Evolutionary conservation across 352 stramenopile genomes (phyloP).

Genomic region (Pythium phragmiticola): DNA sequence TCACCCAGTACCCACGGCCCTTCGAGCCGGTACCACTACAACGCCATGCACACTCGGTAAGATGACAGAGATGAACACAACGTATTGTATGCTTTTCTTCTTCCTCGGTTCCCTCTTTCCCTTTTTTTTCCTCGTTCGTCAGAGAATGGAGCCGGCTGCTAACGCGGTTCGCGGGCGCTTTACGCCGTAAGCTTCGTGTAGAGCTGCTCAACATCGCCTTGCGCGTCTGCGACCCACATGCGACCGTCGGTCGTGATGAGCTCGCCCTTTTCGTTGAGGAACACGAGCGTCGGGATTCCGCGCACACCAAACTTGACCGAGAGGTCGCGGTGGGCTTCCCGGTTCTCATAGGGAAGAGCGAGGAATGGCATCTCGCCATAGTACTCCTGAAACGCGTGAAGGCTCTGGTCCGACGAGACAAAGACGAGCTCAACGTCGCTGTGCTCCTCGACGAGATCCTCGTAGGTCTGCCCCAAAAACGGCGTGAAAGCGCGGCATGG

Average conservation of each 20-base stretch:
- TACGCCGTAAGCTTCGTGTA: conserved; percentile 32
- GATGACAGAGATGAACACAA: not conserved
- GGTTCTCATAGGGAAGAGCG: conserved; percentile 90
- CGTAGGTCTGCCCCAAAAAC: conserved; percentile 89
- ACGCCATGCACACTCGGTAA: no score
- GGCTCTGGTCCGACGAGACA: conserved; percentile 71
- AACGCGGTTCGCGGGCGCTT: no score
- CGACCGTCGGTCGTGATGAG: conserved; percentile 82
- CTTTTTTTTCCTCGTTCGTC: no score
- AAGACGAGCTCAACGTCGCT: conserved; percentile 91
- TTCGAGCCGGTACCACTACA: not conserved
- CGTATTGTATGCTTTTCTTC: no score
- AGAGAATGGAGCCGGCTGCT: no score
- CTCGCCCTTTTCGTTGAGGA: conserved; percentile 80
- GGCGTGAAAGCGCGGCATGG: conserved; percentile 95
- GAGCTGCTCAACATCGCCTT: conserved; percentile 70
- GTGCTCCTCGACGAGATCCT: conserved; percentile 85
- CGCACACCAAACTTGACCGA: conserved; percentile 80
- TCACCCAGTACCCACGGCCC: not conserved
- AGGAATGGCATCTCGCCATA: conserved; percentile 93
- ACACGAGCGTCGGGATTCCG: conserved; percentile 90
- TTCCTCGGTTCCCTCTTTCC: no score
- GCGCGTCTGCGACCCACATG: conserved; percentile 68
- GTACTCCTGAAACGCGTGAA: conserved; percentile 81
- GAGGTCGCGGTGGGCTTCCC: conserved; percentile 64